Conservation (phyloP, 78 protist genomes). For the Monosiga brevicollis region DNA sequence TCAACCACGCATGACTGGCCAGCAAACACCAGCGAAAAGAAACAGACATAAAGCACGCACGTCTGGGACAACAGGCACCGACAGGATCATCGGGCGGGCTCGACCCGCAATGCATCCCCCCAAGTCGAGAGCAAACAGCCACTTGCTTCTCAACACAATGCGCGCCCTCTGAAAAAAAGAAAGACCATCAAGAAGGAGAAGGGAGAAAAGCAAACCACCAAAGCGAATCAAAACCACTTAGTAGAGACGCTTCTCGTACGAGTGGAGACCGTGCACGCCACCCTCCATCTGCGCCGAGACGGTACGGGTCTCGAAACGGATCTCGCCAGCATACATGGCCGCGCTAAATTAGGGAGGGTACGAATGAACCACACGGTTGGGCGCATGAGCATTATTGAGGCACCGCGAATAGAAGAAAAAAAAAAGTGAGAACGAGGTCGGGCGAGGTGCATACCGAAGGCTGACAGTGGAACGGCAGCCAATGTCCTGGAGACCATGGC, state of each 20-base stretch:
- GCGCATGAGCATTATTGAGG: background rate
- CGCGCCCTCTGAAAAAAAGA: too few relatives aligned
- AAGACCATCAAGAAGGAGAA: too few relatives aligned
- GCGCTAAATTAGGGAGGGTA: constrained; percentile 61
- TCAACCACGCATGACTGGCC: too few relatives aligned
- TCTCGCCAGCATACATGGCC: constrained; percentile 49
- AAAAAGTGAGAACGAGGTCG: background rate
- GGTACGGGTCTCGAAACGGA: constrained; percentile 67
- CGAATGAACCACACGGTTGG: background rate
- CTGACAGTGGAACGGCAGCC: constrained; percentile 12
- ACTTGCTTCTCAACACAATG: too few relatives aligned
- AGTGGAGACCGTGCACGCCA: constrained; percentile 57
- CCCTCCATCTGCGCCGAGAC: constrained; percentile 78
- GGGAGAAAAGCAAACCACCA: background rate
- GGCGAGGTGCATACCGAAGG: background rate
- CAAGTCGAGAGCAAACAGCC: too few relatives aligned
- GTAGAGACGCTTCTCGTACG: constrained; percentile 33
- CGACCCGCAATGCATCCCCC: too few relatives aligned
- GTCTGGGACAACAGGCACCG: too few relatives aligned
- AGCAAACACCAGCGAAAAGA: too few relatives aligned
- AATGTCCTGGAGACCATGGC: constrained; percentile 62
- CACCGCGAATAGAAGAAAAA: background rate
- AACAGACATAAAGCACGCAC: too few relatives aligned
- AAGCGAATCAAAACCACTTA: background rate
- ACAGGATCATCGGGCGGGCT: too few relatives aligned